Conservation (phyloP, 2,329 filamentous ascomycete species). For the Exophiala viscosa region DNA sequence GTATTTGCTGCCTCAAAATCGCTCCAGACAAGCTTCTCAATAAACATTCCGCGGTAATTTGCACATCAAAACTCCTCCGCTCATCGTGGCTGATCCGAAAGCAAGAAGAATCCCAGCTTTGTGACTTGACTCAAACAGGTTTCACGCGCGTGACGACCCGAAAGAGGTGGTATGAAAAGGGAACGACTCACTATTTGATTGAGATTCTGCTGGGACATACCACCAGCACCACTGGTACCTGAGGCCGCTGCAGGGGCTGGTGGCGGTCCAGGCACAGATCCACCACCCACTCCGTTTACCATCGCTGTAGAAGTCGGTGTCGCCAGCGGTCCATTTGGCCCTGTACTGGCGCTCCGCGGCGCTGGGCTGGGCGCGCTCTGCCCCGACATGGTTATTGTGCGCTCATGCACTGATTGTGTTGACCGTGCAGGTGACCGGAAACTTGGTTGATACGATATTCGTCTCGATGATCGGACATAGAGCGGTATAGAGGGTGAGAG, state of each 20-base stretch:
- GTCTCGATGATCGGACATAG: too few species aligned
- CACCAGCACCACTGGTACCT: slow-evolving; percentile 31
- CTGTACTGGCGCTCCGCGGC: slow-evolving; percentile 47
- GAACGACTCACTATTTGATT: slow-evolving; percentile 82
- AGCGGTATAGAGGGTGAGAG: too few species aligned
- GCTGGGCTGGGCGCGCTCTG: slow-evolving; percentile 47
- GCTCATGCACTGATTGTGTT: slow-evolving; percentile 13
- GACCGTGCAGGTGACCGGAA: too few species aligned
- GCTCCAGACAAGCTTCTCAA: too few species aligned
- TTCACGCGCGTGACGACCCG: background rate
- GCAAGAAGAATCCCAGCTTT: too few species aligned
- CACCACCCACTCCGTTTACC: slow-evolving; percentile 30
- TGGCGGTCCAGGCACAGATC: slow-evolving; percentile 34
- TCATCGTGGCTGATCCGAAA: too few species aligned
- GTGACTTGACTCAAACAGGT: too few species aligned
- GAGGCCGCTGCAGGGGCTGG: slow-evolving; percentile 29
- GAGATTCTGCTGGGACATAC: slow-evolving; percentile 78
- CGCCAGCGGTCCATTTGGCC: slow-evolving; percentile 47
- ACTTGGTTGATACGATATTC: background rate
- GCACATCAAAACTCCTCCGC: too few species aligned
- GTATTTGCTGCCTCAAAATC: too few species aligned
- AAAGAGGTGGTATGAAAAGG: background rate
- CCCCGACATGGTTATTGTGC: slow-evolving; percentile 39
- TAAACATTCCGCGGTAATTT: too few species aligned
- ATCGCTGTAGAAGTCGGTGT: slow-evolving; percentile 28